These are phyloP conservation scores for Dryadomyces quercivorus DNA, from an alignment of 2,329 filamentous ascomycete species.

Conservation along the genomic window DNA sequence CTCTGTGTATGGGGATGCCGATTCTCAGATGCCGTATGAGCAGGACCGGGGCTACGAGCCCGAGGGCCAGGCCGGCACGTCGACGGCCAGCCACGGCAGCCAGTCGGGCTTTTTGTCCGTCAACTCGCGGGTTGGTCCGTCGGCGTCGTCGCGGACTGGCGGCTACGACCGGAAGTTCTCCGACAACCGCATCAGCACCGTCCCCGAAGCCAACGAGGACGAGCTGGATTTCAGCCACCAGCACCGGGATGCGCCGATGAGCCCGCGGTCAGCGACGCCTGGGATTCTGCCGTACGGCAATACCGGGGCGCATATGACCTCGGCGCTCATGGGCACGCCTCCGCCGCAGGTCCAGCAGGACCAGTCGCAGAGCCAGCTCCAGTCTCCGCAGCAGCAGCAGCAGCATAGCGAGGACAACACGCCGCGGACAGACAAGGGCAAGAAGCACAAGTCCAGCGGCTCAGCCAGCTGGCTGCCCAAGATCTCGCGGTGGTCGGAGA, in stretches of 20 bases:
- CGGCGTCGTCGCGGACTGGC: conserved; percentile 26
- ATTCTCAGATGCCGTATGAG: conserved; percentile 50
- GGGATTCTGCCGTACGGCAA: conserved; percentile 23
- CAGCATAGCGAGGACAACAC: conserved; percentile 64
- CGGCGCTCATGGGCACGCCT: conserved; percentile 30
- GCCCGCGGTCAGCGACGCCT: conserved; percentile 37
- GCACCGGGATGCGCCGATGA: neutral
- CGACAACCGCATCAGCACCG: conserved; percentile 79
- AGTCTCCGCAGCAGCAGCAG: neutral
- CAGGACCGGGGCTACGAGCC: conserved; percentile 70
- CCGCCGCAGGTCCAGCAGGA: neutral
- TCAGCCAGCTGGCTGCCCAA: conserved; percentile 76
- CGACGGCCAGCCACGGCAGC: conserved; percentile 56
- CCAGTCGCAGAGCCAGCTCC: neutral
- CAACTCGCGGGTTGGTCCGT: conserved; percentile 28
- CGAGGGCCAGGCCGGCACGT: conserved; percentile 66
- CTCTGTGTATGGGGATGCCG: conserved; percentile 56
- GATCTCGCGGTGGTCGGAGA: conserved; percentile 95
- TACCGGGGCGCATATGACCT: conserved; percentile 7
- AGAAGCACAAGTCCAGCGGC: conserved; percentile 79
- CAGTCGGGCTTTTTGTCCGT: conserved; percentile 67
- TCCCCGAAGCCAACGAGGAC: conserved; percentile 73
- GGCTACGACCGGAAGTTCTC: conserved; percentile 46
- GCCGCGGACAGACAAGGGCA: conserved; percentile 60
- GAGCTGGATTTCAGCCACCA: conserved; percentile 36